Evolutionary conservation across 139 green algal genomes (phyloP), one percentile per base, ranked within the genome.

Genomic region (Tetratostichococcus sp.): DNA sequence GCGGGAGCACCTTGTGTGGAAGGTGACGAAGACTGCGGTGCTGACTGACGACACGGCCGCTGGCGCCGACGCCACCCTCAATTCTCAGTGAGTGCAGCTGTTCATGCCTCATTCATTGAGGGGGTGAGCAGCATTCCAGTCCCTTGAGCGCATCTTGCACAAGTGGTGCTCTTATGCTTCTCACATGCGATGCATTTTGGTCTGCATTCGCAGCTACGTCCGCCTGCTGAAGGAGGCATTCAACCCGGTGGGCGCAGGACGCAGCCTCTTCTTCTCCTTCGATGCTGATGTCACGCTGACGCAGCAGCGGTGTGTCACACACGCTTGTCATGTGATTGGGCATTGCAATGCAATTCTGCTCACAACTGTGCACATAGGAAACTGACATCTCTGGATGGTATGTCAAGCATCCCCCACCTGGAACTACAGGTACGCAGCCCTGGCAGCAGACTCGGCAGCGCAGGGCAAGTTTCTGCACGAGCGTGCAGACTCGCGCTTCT

Each of bases 241-340:
- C n/a, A 77, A 92, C 76, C 90, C 92, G 3, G 1, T 43, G 0
- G 80, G 77, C 31, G 69, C 86, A 30, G 92, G 86, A 19, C 75
- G 84, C 16, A 81, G 86, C 30, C 76, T 97, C 73, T 94, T 90
- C 84, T 93, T 96, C 43, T 87, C 88, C 25, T 81, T 90, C 74
- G 78, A 73, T 28, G 81, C 83, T 22, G 88, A 97, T 79, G 31
- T 92, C 59, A 97, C 92, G 6, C 82, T 93, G 32, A 89, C 79
- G 2, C 66, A 86, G 77, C 91, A 97, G 85, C 83, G 81, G n/a
- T 62, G 50, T 28, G 50, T 50, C 39, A 21, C 39, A 50, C 39
- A 50, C 39, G 39, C 11, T 50, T 50, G 39, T n/a, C n/a, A n/a
- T 50, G 39, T 65, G 69, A 33, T 14, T 74, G 74, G n/a, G n/a